phyloP scores from a whole-genome alignment of 108 stramenopile genomes.

The Fragilariopsis cylindrus region DNA sequence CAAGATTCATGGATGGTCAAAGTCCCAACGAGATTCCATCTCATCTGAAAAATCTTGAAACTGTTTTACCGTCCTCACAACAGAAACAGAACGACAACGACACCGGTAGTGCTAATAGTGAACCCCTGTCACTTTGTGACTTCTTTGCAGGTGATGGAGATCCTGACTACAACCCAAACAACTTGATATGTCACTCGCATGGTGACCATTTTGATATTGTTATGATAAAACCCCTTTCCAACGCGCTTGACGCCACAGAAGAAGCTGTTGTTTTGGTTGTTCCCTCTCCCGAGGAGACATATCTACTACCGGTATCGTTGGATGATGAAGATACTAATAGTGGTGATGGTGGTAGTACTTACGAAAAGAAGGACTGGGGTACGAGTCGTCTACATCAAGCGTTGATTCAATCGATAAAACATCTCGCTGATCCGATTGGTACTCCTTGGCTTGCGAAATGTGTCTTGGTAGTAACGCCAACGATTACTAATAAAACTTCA shows the following conservation, averaged over 20 bases:
- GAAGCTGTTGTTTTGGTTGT: slow-evolving; percentile 83
- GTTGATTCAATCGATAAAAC: slow-evolving; percentile 51
- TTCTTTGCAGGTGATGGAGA: neutral
- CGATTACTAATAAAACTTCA: neutral
- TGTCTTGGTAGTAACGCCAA: slow-evolving; percentile 67
- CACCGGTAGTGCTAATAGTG: neutral
- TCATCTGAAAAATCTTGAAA: slow-evolving; percentile 4
- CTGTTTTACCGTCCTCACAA: neutral
- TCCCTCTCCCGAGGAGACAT: slow-evolving; percentile 11
- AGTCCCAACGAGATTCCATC: neutral
- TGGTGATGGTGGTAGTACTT: neutral
- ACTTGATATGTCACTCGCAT: slow-evolving; percentile 21
- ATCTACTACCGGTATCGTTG: neutral
- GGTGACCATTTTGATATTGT: slow-evolving; percentile 55
- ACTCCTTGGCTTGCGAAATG: slow-evolving; percentile 82
- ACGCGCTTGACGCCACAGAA: slow-evolving; percentile 44
- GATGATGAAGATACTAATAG: neutral
- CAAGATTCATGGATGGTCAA: slow-evolving; percentile 20
- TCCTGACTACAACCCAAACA: slow-evolving; percentile 2
- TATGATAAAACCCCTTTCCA: slow-evolving; percentile 41
- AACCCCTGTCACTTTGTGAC: slow-evolving; percentile 1
- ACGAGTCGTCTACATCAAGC: slow-evolving; percentile 49
- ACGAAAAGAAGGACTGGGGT: slow-evolving; percentile 40
- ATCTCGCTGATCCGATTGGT: slow-evolving; percentile 42
- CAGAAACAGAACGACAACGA: slow-evolving; percentile 4